A percentile compares a stretch with the other conserved stretches of the same genome.
Conservation (phyloP, 73 alveolate genomes). For the Paramecium biaurelia region DNA sequence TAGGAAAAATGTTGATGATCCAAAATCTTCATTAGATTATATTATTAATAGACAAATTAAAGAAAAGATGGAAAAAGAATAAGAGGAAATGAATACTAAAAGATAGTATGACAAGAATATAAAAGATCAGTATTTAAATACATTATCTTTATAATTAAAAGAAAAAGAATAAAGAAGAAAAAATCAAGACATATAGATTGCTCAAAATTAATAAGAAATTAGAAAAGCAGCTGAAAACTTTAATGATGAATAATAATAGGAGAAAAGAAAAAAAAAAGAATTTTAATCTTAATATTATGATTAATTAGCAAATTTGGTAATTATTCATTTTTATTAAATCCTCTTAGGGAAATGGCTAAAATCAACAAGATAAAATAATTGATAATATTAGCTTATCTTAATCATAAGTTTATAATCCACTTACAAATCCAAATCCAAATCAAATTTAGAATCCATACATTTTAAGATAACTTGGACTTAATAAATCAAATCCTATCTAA, state of each 20-base stretch:
- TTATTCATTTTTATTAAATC: not conserved
- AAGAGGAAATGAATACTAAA: not conserved
- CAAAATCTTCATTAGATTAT: not conserved
- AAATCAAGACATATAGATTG: not conserved
- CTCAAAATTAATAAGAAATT: not conserved
- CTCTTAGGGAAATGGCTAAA: not conserved
- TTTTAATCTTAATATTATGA: not conserved
- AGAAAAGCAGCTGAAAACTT: not conserved
- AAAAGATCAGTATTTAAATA: not conserved
- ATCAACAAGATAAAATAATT: not conserved
- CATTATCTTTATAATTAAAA: not conserved
- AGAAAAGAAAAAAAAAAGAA: not conserved
- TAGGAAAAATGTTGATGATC: not conserved
- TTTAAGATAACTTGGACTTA: not conserved
- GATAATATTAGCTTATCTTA: not conserved
- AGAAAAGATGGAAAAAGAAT: not conserved
- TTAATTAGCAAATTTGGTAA: not conserved
- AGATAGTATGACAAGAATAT: not conserved
- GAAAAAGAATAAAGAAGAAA: conserved; percentile 13
- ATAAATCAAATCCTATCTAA: not conserved
- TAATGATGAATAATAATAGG: not conserved
- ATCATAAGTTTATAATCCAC: not conserved
- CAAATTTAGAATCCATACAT: conserved; percentile 19
- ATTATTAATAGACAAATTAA: not conserved
- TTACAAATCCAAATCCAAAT: conserved; percentile 37